Percentiles rank a stretch among this genome's conserved stretches.
phyloP scores from a whole-genome alignment of 2,329 filamentous ascomycete genomes.

The Dendrostoma leiphaemia region DNA sequence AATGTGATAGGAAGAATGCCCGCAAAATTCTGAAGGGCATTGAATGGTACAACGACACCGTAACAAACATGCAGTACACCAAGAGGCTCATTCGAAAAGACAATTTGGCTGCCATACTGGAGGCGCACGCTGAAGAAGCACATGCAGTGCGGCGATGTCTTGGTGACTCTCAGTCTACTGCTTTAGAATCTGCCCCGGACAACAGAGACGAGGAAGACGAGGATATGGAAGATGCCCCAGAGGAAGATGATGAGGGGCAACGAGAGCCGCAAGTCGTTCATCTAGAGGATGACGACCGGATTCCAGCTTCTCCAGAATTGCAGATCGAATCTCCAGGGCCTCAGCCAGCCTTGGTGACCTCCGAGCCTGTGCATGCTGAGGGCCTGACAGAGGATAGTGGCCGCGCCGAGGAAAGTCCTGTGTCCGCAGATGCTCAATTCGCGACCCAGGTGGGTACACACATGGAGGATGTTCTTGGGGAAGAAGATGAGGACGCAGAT shows the following conservation, averaged over 20 bases:
- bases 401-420: not conserved
- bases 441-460: not conserved
- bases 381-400: not conserved
- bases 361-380: not conserved
- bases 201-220: slow-evolving; percentile 8
- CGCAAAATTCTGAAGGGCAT: slow-evolving; percentile 26
- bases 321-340: slow-evolving; percentile 6
- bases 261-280: not conserved
- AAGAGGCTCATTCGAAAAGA: slow-evolving; percentile 28
- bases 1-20: slow-evolving; percentile 24
- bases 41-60: slow-evolving; percentile 33
- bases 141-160: slow-evolving; percentile 8
- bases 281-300: not conserved
- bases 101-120: slow-evolving; percentile 27
- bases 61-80: slow-evolving; percentile 27
- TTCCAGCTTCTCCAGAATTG: slow-evolving; percentile 1
- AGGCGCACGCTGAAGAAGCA: slow-evolving; percentile 27
- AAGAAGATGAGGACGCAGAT: not conserved
- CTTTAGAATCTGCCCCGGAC: not conserved
- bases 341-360: not conserved
- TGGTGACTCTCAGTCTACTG: not conserved
- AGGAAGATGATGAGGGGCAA: not conserved
- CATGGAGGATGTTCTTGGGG: not conserved
- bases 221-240: not conserved
- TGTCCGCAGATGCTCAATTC: not conserved